Conservation (phyloP, 179 eudicot species). For the Carnegiea gigantea region DNA sequence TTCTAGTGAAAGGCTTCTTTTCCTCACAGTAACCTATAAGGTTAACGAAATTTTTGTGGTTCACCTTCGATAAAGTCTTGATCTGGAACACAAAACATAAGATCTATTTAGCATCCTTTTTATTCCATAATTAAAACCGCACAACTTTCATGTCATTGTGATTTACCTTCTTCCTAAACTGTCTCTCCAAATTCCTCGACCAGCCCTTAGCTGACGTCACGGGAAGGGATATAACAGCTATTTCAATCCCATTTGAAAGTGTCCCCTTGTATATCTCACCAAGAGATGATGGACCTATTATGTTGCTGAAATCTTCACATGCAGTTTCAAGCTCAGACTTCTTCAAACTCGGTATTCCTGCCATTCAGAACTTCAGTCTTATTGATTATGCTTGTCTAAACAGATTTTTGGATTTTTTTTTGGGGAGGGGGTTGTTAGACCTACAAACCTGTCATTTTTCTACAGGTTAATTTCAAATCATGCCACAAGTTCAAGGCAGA, state of each 20-base stretch:
- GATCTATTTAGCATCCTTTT: background rate
- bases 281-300: constrained; percentile 60
- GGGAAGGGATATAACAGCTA: constrained; percentile 63
- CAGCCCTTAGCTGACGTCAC: constrained; percentile 61
- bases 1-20: constrained; percentile 71
- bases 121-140: background rate
- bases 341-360: constrained; percentile 78
- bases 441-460: too few relatives aligned
- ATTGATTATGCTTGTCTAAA: constrained; percentile 20
- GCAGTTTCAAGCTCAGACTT: constrained; percentile 78
- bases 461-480: background rate
- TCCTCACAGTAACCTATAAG: constrained; percentile 87
- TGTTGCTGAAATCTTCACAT: constrained; percentile 97
- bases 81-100: constrained; percentile 44
- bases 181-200: constrained; percentile 60
- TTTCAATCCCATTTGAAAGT: constrained; percentile 80
- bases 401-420: too few relatives aligned
- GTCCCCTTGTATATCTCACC: constrained; percentile 85
- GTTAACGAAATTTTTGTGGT: constrained; percentile 84
- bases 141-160: background rate
- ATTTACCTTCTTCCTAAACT: constrained; percentile 70
- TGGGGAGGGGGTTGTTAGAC: too few relatives aligned
- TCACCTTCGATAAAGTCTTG: constrained; percentile 63
- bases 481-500: background rate
- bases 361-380: constrained; percentile 10